Base-by-base conservation (phyloP, 208 protist genomes). In the Leishmania aethiopica region DNA sequence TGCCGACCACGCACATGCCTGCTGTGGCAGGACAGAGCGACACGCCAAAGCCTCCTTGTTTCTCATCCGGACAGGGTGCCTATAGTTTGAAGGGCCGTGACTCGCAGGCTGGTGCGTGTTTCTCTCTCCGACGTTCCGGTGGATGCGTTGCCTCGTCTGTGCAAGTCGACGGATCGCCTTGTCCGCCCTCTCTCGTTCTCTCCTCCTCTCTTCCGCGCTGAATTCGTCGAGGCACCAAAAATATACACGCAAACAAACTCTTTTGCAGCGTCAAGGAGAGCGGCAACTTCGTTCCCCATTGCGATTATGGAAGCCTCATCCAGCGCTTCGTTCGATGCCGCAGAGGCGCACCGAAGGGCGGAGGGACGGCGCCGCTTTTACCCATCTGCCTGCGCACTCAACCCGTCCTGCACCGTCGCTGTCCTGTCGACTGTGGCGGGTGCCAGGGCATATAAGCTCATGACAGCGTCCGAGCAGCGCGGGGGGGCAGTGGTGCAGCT, bases 331-430 rank as follows among this genome's bases (percentile, higher is more conserved):
- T 42, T 37, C 25, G n/a, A 35, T 4, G 1, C 13, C 5, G 32
- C 51, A 32, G 73, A 42, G 51, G 40, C 19, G 49, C 47, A 77
- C 32, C 15, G 32, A 32, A 47, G 7, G 3, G 17, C 10, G 32
- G 51, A 35, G 40, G 53, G 51, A 66, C 75, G 67, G 57, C 75
- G 75, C 11, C 55, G n/a, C 37, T 40, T 78, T 49, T 66, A 78
- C 42, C 82, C 77, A 5, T n/a, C 69, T 11, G 71, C 72, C 35
- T 85, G 70, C 32, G 71, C 77, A 60, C 77, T 85, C 51, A 85
- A 81, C 32, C 77, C 82, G 10, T 73, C 82, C 40, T 81, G 82
- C 82, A 85, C 82, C 6, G 82, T 85, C 32, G 77, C 72, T 11
- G 11, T 85, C 37, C 70, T 81, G 10, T 80, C 82, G 25, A 85